Evolutionary conservation across 2,329 filamentous ascomycete genomes (phyloP).

Genomic region (Daldinia sp.): DNA sequence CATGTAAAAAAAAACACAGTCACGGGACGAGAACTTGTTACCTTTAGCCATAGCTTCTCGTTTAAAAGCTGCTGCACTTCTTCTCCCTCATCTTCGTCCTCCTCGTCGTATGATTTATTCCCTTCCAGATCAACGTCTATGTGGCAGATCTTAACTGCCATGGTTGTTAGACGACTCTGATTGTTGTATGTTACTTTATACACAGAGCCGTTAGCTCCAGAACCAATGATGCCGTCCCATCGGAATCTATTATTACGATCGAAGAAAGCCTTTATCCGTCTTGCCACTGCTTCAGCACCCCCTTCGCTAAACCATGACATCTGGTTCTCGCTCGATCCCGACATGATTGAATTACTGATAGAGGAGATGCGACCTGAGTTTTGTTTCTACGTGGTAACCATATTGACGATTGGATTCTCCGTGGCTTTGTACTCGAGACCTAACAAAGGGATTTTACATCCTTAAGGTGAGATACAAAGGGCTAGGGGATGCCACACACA

Average conservation of each 20-base stretch:
- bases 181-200: background rate
- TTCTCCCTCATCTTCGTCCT: background rate
- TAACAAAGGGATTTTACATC: background rate
- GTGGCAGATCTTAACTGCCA: conserved; percentile 20
- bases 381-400: background rate
- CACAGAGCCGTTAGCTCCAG: conserved; percentile 24
- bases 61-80: conserved; percentile 11
- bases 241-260: conserved; percentile 1
- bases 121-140: conserved; percentile 20
- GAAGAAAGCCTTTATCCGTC: conserved; percentile 24
- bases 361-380: background rate
- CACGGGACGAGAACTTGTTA: background rate
- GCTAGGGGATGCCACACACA: background rate
- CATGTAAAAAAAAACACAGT: background rate
- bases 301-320: conserved; percentile 14
- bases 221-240: conserved; percentile 11
- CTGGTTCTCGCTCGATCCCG: background rate
- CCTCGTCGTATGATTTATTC: conserved; percentile 21
- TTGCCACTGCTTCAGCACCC: background rate
- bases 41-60: conserved; percentile 17
- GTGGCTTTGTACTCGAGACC: background rate
- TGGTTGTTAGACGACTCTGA: background rate
- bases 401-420: background rate
- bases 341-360: conserved; percentile 2
- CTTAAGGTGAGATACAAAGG: background rate